Conservation (phyloP, 2,329 filamentous ascomycete species). For the Aspergillus hortae region DNA sequence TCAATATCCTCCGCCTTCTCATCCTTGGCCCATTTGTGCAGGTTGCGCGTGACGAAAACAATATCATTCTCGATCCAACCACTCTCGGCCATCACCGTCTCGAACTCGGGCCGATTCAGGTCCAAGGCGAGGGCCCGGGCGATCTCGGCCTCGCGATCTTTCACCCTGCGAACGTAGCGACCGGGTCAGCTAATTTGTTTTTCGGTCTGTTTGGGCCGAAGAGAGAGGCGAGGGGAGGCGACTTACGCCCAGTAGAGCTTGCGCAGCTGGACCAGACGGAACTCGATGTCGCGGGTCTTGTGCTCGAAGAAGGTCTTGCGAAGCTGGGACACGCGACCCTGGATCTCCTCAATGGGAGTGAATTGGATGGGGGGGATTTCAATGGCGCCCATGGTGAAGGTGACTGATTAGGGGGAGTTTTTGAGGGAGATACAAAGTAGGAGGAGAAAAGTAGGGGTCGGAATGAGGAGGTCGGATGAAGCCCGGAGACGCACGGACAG, state of each 20-base stretch:
- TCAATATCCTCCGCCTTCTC: conserved; percentile 70
- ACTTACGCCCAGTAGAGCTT: conserved; percentile 86
- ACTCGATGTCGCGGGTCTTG: conserved; percentile 78
- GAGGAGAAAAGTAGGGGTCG: background rate
- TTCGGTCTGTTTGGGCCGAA: background rate
- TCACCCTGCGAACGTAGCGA: conserved; percentile 46
- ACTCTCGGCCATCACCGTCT: conserved; percentile 71
- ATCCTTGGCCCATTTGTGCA: conserved; percentile 79
- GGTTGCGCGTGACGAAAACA: conserved; percentile 70
- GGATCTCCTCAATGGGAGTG: conserved; percentile 66
- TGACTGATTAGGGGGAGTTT: background rate
- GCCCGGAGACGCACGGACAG: background rate
- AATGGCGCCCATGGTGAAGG: conserved; percentile 28
- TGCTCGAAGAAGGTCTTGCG: conserved; percentile 71
- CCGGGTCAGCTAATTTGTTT: conserved; percentile 10
- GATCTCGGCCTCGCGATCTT: conserved; percentile 71
- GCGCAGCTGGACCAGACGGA: conserved; percentile 78
- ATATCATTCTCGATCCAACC: conserved; percentile 79
- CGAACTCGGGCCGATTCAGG: conserved; percentile 72
- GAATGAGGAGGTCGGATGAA: background rate
- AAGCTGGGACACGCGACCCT: conserved; percentile 56
- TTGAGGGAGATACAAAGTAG: background rate
- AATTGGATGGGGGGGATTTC: conserved; percentile 49
- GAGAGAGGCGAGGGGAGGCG: background rate
- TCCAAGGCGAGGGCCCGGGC: conserved; percentile 73